Evolutionary conservation across 352 stramenopile species (phyloP).

Genomic region (Phytophthora ohioensis): DNA sequence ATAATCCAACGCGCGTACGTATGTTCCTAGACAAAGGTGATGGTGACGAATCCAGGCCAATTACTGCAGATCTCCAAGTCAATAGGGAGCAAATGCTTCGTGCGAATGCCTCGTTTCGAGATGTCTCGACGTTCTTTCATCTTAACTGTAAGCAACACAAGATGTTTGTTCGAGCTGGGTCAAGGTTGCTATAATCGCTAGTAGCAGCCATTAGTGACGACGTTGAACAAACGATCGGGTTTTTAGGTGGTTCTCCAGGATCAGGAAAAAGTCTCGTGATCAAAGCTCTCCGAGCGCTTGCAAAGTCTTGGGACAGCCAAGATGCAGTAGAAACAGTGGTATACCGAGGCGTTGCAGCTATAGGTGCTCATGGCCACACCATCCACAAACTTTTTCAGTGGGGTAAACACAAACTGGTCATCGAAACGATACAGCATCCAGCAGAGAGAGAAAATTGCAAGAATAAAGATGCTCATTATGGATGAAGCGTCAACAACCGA

Average conservation of each 20-base stretch:
- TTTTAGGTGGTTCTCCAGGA: constrained; percentile 31
- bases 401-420: not conserved
- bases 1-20: too few species aligned
- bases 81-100: not conserved
- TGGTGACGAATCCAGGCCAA: not conserved
- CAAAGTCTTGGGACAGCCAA: constrained; percentile 12
- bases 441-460: constrained; percentile 18
- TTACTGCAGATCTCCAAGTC: too few species aligned
- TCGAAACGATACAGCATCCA: constrained; percentile 13
- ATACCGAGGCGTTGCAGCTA: constrained; percentile 33
- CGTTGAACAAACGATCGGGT: constrained; percentile 24
- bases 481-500: constrained; percentile 30
- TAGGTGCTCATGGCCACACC: constrained; percentile 32
- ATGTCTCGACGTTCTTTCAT: constrained; percentile 24
- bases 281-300: constrained; percentile 16
- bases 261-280: constrained; percentile 34
- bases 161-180: not conserved
- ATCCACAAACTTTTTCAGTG: constrained; percentile 38
- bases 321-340: constrained; percentile 22
- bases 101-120: not conserved
- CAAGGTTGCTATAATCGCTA: constrained; percentile 2
- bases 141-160: constrained; percentile 20
- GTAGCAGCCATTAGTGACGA: not conserved
- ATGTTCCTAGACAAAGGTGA: not conserved
- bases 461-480: constrained; percentile 24